These are phyloP conservation scores for Reticulascus tulasneorum DNA, from an alignment of 2,329 filamentous ascomycete species.

Conservation along the genomic window DNA sequence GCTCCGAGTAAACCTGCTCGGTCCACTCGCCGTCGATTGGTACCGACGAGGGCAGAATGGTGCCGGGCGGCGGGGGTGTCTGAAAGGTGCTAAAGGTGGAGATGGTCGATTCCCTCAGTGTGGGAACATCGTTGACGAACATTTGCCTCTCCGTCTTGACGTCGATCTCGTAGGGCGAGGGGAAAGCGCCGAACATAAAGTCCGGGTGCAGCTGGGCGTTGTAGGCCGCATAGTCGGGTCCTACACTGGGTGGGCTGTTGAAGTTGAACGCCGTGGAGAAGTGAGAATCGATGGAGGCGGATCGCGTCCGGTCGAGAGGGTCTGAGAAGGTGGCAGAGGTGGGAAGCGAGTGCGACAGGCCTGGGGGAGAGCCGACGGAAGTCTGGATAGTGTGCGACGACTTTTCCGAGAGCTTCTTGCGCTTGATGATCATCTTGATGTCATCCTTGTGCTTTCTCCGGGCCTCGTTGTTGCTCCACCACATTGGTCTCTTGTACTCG, in stretches of 20 bases:
- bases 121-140: constrained; percentile 86
- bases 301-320: constrained; percentile 67
- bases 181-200: constrained; percentile 52
- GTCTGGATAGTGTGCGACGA: constrained; percentile 54
- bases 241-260: constrained; percentile 54
- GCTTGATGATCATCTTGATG: constrained; percentile 97
- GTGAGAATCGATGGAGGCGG: constrained; percentile 76
- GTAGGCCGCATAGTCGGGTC: constrained; percentile 57
- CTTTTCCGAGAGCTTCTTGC: constrained; percentile 92
- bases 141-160: constrained; percentile 94
- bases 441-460: constrained; percentile 84
- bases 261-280: constrained; percentile 70
- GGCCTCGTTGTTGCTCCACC: constrained; percentile 94
- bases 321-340: constrained; percentile 79
- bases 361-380: constrained; percentile 65
- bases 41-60: constrained; percentile 58
- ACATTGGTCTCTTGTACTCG: constrained; percentile 94
- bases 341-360: constrained; percentile 75
- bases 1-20: constrained; percentile 65
- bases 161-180: constrained; percentile 84
- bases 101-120: constrained; percentile 78
- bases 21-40: constrained; percentile 65
- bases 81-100: constrained; percentile 93
- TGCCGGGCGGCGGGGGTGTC: constrained; percentile 68
- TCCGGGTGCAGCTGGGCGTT: constrained; percentile 60